Evolutionary conservation across 2,329 filamentous ascomycete species (phyloP).

Genomic region (Fusarium virguliforme): DNA sequence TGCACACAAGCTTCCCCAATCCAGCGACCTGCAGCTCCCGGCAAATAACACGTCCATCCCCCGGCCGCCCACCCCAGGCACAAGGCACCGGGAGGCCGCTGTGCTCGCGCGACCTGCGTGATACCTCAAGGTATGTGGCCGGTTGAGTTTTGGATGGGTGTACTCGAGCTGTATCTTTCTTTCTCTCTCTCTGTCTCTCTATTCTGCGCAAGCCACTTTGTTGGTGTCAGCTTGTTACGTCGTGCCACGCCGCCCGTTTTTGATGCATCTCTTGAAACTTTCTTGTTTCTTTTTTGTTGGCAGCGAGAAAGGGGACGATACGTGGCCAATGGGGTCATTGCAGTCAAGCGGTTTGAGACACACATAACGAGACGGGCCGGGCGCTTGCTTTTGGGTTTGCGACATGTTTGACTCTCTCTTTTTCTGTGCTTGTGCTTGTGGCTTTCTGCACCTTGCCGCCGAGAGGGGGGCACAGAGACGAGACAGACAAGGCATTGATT

Average conservation of each 20-base stretch:
- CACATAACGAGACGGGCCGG: background rate
- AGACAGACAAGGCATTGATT: background rate
- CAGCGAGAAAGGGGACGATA: background rate
- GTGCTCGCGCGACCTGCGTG: conserved; percentile 31
- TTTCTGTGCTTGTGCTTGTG: background rate
- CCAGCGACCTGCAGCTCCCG: conserved; percentile 50
- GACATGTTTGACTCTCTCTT: background rate
- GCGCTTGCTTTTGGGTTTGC: background rate
- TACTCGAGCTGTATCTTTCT: conserved; percentile 16
- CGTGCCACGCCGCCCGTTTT: conserved; percentile 29
- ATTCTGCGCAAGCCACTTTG: conserved; percentile 7
- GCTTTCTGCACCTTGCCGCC: conserved; percentile 1
- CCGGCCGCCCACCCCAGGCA: conserved; percentile 37
- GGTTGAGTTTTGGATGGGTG: conserved; percentile 10
- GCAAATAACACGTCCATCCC: conserved; percentile 29
- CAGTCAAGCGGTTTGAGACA: background rate
- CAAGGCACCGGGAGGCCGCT: conserved; percentile 39
- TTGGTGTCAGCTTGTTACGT: conserved; percentile 29
- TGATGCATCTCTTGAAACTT: conserved; percentile 10
- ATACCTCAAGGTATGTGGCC: conserved; percentile 12
- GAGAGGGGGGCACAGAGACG: background rate
- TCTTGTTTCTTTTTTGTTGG: conserved; percentile 17
- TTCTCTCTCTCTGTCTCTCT: background rate
- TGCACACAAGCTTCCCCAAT: conserved; percentile 45
- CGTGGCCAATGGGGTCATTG: background rate